Evolutionary conservation across 192 early-diverging fungal species (phyloP), one percentile per base, ranked within the genome.

Genomic region (Ambispora gerdemannii): DNA sequence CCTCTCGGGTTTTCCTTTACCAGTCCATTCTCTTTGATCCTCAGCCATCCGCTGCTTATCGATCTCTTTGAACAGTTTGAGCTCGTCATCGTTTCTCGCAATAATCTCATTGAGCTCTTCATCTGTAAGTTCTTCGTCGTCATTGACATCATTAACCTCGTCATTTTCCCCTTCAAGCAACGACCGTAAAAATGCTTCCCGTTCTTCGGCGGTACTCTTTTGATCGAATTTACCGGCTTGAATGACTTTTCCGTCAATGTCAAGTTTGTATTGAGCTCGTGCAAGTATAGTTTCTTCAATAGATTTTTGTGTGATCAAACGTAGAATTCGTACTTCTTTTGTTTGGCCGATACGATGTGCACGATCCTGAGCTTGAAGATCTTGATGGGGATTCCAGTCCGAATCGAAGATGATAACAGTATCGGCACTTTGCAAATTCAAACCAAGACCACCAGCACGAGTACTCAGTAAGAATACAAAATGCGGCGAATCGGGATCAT

Each of bases 181-280:
- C 20, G 92, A 86, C 34, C 95, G 89, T 74, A 99, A 75, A 58
- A 96, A 87, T 8, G 87, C 88, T 68, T 99, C 97, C 53, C 94
- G 90, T 75, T 99, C 97, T 59, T 93, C 89, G 24, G 90, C 91
- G 1, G 90, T 90, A 77, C 92, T 95, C 74, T 95, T 94, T 72
- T 98, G 90, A 76, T 99, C 97, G 76, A 99, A 99, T 81, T 98
- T 99, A 61, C 97, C 97, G 50, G 96, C 96, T 79, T 99, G 96
- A 76, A 99, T 99, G 63, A 99, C 93, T 77, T 98, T 97, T 62
- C 93, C 94, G 70, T 99, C 97, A 74, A 99, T 89, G 69, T 95
- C 93, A 35, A 97, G 81, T 77, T 99, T 99, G 80, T 91, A 93
- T 75, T 97, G 93, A 24, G 96, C 96, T 50, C 94, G 83, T 1